phyloP scores from a whole-genome alignment of 345 rosid species.

The Excoecaria agallocha region DNA sequence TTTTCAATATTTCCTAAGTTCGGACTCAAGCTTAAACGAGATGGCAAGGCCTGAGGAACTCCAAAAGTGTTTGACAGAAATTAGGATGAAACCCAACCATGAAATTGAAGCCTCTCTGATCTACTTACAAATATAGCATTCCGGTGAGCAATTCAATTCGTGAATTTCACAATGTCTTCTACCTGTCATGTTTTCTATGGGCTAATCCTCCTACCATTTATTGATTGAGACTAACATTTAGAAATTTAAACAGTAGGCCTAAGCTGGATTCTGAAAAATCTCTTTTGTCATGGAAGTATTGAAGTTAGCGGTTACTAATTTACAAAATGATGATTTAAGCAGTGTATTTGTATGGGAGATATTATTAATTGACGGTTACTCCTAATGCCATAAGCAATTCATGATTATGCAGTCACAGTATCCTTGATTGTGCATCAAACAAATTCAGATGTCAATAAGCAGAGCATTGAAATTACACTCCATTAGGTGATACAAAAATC shows the following conservation, averaged over 20 bases:
- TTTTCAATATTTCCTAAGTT: background rate
- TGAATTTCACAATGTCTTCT: background rate
- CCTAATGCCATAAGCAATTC: too few relatives aligned
- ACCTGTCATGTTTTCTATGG: background rate
- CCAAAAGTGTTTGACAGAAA: background rate
- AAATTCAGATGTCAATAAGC: too few relatives aligned
- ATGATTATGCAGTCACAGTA: too few relatives aligned
- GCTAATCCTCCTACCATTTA: background rate
- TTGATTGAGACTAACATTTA: background rate
- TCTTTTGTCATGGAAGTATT: background rate
- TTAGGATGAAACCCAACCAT: background rate
- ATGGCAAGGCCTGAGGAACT: background rate
- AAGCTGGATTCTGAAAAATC: background rate
- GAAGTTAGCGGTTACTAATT: background rate
- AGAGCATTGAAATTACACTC: too few relatives aligned
- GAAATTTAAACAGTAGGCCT: background rate
- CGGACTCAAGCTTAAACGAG: background rate
- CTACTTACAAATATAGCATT: background rate
- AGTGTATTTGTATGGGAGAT: background rate
- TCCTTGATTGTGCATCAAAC: too few relatives aligned
- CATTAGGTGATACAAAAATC: too few relatives aligned
- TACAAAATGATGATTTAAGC: background rate
- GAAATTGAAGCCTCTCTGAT: background rate
- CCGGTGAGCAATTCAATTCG: background rate
- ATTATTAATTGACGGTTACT: too few relatives aligned